Percentiles rank a stretch among this genome's conserved stretches.
Conservation (phyloP, 164 flowering plant species). For the Tinospora cordifolia region DNA sequence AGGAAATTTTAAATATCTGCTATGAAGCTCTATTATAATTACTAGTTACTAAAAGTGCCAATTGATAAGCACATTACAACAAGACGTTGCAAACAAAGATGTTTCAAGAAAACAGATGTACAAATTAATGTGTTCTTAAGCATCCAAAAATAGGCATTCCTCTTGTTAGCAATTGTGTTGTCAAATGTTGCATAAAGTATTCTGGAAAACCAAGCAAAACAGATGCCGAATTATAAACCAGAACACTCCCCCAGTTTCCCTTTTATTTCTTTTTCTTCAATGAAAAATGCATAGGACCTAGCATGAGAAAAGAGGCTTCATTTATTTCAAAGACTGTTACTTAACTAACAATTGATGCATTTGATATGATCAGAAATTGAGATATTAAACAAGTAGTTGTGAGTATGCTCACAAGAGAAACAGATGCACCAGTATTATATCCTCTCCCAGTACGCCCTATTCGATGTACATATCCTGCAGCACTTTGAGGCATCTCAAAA, state of each 20-base stretch:
- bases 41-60: background rate
- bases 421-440: conserved; percentile 71
- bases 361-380: background rate
- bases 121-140: background rate
- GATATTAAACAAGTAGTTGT: background rate
- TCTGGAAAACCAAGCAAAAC: background rate
- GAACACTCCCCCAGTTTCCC: background rate
- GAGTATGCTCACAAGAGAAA: conserved; percentile 66
- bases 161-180: background rate
- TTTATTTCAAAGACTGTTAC: background rate
- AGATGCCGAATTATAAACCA: background rate
- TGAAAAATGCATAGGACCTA: too few relatives aligned
- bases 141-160: background rate
- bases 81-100: background rate
- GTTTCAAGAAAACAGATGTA: background rate
- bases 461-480: conserved; percentile 81
- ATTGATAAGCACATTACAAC: background rate
- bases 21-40: background rate
- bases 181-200: background rate
- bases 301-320: too few relatives aligned
- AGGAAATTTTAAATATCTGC: background rate
- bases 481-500: conserved; percentile 77
- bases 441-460: conserved; percentile 99
- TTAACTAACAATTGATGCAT: background rate
- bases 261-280: background rate